A percentile compares a stretch with the other conserved stretches of the same genome.
phyloP scores from a whole-genome alignment of 2,329 filamentous ascomycete genomes.

The Monilinia vaccinii-corymbosi region DNA sequence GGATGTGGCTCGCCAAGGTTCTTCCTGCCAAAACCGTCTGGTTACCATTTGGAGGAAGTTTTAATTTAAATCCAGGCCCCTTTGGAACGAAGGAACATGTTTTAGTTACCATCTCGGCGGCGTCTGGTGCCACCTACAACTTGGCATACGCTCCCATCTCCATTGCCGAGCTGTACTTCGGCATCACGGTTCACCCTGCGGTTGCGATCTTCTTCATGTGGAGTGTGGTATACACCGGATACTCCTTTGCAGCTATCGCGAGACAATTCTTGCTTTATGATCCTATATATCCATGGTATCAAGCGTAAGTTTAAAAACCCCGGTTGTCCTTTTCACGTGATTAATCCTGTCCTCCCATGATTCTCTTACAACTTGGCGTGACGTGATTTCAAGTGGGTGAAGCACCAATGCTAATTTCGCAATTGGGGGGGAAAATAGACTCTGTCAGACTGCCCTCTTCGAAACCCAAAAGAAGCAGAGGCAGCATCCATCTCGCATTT shows the following conservation, averaged over 20 bases:
- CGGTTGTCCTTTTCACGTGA: not conserved
- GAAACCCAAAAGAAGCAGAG: conserved; percentile 46
- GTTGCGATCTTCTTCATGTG: conserved; percentile 53
- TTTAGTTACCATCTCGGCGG: conserved; percentile 37
- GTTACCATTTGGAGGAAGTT: conserved; percentile 36
- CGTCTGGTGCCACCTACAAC: conserved; percentile 44
- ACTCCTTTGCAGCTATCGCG: conserved; percentile 49
- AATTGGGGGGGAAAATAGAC: conserved; percentile 12
- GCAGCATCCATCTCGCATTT: conserved; percentile 39
- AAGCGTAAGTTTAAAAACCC: conserved; percentile 7
- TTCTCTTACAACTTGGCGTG: not conserved
- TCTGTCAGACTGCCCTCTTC: conserved; percentile 48
- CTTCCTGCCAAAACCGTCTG: conserved; percentile 39
- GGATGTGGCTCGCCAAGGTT: conserved; percentile 34
- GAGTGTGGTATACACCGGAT: conserved; percentile 48
- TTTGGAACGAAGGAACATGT: conserved; percentile 27
- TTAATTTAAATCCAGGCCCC: conserved; percentile 26
- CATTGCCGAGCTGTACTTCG: conserved; percentile 49
- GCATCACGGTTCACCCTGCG: conserved; percentile 40
- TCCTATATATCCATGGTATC: conserved; percentile 44
- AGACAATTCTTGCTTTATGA: conserved; percentile 50
- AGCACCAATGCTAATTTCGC: not conserved
- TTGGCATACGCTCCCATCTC: conserved; percentile 43
- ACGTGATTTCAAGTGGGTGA: not conserved
- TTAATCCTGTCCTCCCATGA: too few species aligned